Conservation (phyloP, 1,284 basidiomycete species). For the Stygiomarasmius scandens region DNA sequence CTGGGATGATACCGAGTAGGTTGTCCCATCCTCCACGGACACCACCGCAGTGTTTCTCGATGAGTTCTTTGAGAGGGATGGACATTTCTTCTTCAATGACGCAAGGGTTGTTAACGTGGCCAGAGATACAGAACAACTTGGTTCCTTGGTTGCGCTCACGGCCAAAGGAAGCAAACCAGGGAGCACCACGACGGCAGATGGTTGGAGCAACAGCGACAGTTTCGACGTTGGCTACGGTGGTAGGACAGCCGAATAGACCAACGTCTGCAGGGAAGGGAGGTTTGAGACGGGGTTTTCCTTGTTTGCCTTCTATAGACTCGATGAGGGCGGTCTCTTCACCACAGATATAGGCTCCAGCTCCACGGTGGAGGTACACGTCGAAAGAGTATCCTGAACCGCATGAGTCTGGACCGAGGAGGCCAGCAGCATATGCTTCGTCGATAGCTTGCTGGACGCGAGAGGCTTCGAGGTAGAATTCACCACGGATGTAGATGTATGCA, state of each 20-base stretch:
- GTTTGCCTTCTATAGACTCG: constrained; percentile 96
- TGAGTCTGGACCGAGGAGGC: constrained; percentile 91
- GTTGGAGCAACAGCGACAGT: constrained; percentile 98
- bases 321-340: constrained; percentile 99
- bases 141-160: constrained; percentile 94
- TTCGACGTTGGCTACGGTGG: constrained; percentile 95
- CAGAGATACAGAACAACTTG: constrained; percentile 94
- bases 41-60: constrained; percentile 97
- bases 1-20: constrained; percentile 91
- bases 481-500: constrained; percentile 99
- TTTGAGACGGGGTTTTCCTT: constrained; percentile 97
- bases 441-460: constrained; percentile 94
- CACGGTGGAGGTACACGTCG: constrained; percentile 97
- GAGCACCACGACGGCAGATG: constrained; percentile 87
- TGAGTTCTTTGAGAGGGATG: constrained; percentile 90
- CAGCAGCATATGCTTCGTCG: constrained; percentile 90
- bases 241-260: constrained; percentile 94
- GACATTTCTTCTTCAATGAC: constrained; percentile 99
- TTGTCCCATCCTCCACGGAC: constrained; percentile 97
- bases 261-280: constrained; percentile 97
- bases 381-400: constrained; percentile 93
- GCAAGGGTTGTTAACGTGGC: constrained; percentile 98
- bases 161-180: constrained; percentile 96
- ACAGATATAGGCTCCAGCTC: constrained; percentile 98
- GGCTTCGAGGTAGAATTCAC: constrained; percentile 97